Conservation (phyloP, 495 filamentous ascomycete genomes). For the Penicillium herquei region DNA sequence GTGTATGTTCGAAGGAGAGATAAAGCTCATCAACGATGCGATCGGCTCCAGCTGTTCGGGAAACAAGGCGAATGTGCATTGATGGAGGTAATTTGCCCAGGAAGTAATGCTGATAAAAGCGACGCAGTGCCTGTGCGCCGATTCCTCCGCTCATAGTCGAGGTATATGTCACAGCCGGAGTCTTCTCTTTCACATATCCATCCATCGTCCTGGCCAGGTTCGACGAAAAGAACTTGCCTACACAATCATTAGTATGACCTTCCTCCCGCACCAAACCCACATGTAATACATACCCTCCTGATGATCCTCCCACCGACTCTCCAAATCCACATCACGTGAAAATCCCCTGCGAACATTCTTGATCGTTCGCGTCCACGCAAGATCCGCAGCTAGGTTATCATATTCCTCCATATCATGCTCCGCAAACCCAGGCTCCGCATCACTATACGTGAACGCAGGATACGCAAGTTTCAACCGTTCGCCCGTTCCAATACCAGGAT, state of each 20-base stretch:
- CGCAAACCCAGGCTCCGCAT: slow-evolving; percentile 56
- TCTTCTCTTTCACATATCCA: slow-evolving; percentile 47
- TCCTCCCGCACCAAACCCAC: too few species aligned
- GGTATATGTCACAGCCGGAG: slow-evolving; percentile 55
- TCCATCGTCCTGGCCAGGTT: slow-evolving; percentile 49
- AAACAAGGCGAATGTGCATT: slow-evolving; percentile 66
- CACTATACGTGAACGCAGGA: slow-evolving; percentile 48
- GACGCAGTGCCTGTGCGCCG: slow-evolving; percentile 62
- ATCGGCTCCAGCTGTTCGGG: slow-evolving; percentile 63
- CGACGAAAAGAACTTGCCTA: slow-evolving; percentile 49
- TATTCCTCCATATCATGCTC: slow-evolving; percentile 52
- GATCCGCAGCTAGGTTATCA: slow-evolving; percentile 47
- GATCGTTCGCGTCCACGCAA: slow-evolving; percentile 59
- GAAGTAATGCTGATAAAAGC: slow-evolving; percentile 76
- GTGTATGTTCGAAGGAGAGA: slow-evolving; percentile 66
- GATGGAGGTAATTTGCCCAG: slow-evolving; percentile 67
- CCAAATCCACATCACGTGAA: slow-evolving; percentile 56
- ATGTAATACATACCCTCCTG: slow-evolving; percentile 32
- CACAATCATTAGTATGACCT: background rate
- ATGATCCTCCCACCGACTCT: slow-evolving; percentile 59
- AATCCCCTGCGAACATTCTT: slow-evolving; percentile 54
- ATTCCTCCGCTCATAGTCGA: slow-evolving; percentile 69
- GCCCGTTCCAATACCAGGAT: slow-evolving; percentile 54
- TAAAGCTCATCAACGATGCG: slow-evolving; percentile 61
- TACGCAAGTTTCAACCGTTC: slow-evolving; percentile 40